Base-by-base conservation (phyloP, 2,329 filamentous ascomycete genomes). In the Tothia fuscella region DNA sequence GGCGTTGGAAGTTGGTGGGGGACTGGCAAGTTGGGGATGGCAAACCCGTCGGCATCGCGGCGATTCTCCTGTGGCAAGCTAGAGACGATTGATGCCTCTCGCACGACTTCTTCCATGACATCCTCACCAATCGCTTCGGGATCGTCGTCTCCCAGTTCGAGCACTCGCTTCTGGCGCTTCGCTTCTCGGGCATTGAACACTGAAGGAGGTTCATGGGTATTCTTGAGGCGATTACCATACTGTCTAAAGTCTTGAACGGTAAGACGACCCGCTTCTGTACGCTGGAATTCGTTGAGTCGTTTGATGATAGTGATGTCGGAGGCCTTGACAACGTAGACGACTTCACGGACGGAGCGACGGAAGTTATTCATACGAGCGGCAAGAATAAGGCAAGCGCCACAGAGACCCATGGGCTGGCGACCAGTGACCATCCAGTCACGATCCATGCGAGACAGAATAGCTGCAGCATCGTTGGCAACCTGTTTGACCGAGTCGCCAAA, bases 331-430 rank as follows among this genome's bases (percentile, higher is more conserved):
- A 95, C 84, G 57, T 94, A 96, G n/a, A 96, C 89, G 6, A 98
- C 83, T 61, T 98, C 91, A 22, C 87, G 77, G 10, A 93, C 78
- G 0, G 87, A 94, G 14, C 91, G 80, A 33, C 89, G 82, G 57
- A 93, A 98, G 61, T 96, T 96, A 71, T 95, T 93, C 82, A 96
- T 96, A 40, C 91, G 82, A 6, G 91, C 89, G 5, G 91, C 91
- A 58, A 98, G 80, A 47, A 98, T 83, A 36, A 98, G 73, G 50
- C 88, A 93, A 10, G 91, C 91, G 47, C 91, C 91, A 58, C 88
- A 95, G 42, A 96, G 80, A 50, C 91, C 91, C 5, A 89, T 89
- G 13, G 91, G 91, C 30, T 91, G 80, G 54, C 91, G 82, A 52
- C 91, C 91, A 57, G 88, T 86, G 35, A 88, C 81, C 76, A 98